A percentile compares a stretch with the other conserved stretches of the same genome.
phyloP scores from a whole-genome alignment of 352 stramenopile species.

The Pythium phragmitis region DNA sequence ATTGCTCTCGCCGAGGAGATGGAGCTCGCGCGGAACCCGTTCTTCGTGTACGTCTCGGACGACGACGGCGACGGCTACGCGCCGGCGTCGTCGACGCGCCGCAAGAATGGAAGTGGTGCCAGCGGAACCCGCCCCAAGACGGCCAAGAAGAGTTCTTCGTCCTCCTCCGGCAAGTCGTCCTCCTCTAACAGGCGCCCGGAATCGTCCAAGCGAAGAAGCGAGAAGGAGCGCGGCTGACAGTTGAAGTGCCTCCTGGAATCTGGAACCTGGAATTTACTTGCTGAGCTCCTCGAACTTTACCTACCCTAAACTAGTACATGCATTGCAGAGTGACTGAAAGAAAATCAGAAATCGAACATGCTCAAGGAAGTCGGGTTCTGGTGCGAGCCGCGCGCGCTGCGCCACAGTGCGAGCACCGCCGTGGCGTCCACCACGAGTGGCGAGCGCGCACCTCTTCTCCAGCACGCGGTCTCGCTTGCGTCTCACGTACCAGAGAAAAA shows the following conservation, averaged over 20 bases:
- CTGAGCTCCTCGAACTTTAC: no score
- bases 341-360: conserved; percentile 7
- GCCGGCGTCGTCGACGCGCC: conserved; percentile 47
- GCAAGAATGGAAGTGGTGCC: conserved; percentile 18
- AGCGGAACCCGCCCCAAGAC: conserved; percentile 46
- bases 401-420: conserved; percentile 2
- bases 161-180: conserved; percentile 39
- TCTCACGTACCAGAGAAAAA: neutral
- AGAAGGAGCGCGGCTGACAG: conserved; percentile 32
- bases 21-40: conserved; percentile 70
- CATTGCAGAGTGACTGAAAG: no score
- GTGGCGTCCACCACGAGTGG: neutral
- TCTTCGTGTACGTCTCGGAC: conserved; percentile 84
- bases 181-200: conserved; percentile 54
- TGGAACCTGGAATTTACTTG: no score
- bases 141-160: conserved; percentile 50
- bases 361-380: conserved; percentile 27
- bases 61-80: conserved; percentile 80
- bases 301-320: no score
- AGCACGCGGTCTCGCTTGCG: conserved; percentile 1
- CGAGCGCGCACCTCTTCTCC: conserved; percentile 11
- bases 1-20: conserved; percentile 66
- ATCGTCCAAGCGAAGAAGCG: conserved; percentile 56
- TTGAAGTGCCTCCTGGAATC: no score
- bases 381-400: conserved; percentile 7